These are phyloP conservation scores for Cardamine resedifolia DNA, from an alignment of 345 rosid species.

Conservation along the genomic window DNA sequence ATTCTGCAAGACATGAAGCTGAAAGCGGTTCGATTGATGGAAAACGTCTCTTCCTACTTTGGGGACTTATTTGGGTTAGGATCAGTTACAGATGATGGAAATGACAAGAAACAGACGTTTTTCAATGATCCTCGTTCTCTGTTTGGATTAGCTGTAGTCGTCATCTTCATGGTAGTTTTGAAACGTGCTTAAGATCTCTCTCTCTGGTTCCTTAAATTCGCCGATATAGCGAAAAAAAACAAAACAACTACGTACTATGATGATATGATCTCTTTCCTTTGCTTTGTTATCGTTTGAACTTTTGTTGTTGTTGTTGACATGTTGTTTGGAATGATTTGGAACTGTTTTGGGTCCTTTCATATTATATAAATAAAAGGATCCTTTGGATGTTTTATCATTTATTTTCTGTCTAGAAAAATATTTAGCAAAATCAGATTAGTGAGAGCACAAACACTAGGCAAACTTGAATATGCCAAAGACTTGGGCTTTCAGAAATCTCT, in stretches of 20 bases:
- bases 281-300: constrained; percentile 10
- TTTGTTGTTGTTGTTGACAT: too few species aligned
- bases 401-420: too few species aligned
- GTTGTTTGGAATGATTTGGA: constrained; percentile 16
- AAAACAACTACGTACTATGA: not conserved
- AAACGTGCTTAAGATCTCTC: constrained; percentile 49
- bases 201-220: constrained; percentile 38
- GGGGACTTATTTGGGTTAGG: constrained; percentile 48
- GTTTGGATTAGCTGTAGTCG: constrained; percentile 63
- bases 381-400: too few species aligned
- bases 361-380: constrained; percentile 23
- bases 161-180: constrained; percentile 57
- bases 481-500: too few species aligned
- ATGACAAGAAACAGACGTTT: constrained; percentile 26
- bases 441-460: not conserved
- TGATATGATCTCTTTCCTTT: not conserved
- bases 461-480: too few species aligned
- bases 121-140: constrained; percentile 46
- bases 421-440: not conserved
- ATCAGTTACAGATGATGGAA: constrained; percentile 42
- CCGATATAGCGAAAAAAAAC: constrained; percentile 31
- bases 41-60: constrained; percentile 46
- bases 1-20: constrained; percentile 51
- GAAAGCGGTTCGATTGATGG: constrained; percentile 52
- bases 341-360: constrained; percentile 1